These are phyloP conservation scores for Eutrema heterophyllum DNA, from an alignment of 345 rosid genomes.

Conservation along the genomic window DNA sequence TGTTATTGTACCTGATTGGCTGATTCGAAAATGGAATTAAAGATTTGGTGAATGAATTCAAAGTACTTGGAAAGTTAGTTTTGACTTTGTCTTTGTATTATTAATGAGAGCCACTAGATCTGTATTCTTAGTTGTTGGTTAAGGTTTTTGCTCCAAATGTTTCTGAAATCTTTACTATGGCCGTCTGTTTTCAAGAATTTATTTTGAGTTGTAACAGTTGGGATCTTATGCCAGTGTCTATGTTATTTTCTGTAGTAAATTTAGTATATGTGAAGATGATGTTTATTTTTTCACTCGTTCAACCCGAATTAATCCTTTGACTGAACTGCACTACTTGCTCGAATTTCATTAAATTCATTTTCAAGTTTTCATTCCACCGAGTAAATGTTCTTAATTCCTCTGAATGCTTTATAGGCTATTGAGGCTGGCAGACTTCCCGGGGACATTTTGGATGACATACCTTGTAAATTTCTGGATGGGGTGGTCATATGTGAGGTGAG, in stretches of 20 bases:
- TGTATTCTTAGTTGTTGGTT: background rate
- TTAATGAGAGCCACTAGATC: background rate
- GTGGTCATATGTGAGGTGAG: slow-evolving; percentile 79
- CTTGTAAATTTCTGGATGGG: slow-evolving; percentile 74
- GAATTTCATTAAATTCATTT: background rate
- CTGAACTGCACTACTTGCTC: background rate
- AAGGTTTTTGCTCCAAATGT: background rate
- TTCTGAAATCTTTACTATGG: background rate
- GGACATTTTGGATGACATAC: slow-evolving; percentile 71
- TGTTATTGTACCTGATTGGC: background rate
- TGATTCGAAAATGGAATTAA: background rate
- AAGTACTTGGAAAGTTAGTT: background rate
- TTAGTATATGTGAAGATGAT: background rate
- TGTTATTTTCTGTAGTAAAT: background rate
- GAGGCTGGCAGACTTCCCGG: slow-evolving; percentile 88
- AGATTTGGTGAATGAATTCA: background rate
- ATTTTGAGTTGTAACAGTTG: background rate
- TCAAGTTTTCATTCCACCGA: slow-evolving; percentile 1
- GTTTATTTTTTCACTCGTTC: background rate
- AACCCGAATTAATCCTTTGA: background rate
- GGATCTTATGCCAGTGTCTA: background rate
- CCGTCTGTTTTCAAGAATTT: background rate
- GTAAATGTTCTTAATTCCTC: background rate
- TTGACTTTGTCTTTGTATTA: background rate
- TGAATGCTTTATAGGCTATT: slow-evolving; percentile 55